Evolutionary conservation across 2,329 filamentous ascomycete genomes (phyloP), one percentile per base, ranked within the genome.

Genomic region (Teratosphaeria epicoccoides): DNA sequence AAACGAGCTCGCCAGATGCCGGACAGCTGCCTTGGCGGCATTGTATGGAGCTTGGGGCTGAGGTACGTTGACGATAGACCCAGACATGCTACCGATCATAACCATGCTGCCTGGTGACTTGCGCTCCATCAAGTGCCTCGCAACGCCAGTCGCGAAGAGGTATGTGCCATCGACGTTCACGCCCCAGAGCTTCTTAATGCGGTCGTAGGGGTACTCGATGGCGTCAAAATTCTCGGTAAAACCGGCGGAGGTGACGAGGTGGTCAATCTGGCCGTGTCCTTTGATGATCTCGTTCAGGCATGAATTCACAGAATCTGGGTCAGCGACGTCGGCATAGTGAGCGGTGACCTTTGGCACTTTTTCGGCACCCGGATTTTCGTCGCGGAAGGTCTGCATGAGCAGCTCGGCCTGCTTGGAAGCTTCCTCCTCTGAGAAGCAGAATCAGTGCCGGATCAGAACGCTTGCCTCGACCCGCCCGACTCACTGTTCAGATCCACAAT

Each of bases 221-320:
- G 91, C 91, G 63, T 94, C 85, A 65, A 89, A 94, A 75, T 96
- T 96, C 75, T 96, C 91, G 12, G 88, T 93, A 73, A 97, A 95
- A 45, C 91, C 91, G 47, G 91, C 91, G n/a, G 88, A 94, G 24
- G 91, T 96, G 62, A 97, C 90, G 24, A 97, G 79, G 70, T 88
- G 84, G 72, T 95, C 89, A 61, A 96, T 88, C 69, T 86, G 85
- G 70, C 84, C 84, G 67, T 95, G 90, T 53, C 74, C 62, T 12
- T 47, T 49, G 48, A 91, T 67, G 59, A 91, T 79, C 55, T 88
- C 84, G 33, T 76, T 73, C 59, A 96, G 77, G 61, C 85, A 85
- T 26, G 75, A 70, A 52, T 86, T 83, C 56, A 96, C 90, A 6
- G 87, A 91, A 47, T 83, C 80, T 22, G 84, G 84, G 61, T 86